These are phyloP conservation scores for Tulasnella sp. DNA, from an alignment of 768 basidiomycete species.

Conservation along the genomic window DNA sequence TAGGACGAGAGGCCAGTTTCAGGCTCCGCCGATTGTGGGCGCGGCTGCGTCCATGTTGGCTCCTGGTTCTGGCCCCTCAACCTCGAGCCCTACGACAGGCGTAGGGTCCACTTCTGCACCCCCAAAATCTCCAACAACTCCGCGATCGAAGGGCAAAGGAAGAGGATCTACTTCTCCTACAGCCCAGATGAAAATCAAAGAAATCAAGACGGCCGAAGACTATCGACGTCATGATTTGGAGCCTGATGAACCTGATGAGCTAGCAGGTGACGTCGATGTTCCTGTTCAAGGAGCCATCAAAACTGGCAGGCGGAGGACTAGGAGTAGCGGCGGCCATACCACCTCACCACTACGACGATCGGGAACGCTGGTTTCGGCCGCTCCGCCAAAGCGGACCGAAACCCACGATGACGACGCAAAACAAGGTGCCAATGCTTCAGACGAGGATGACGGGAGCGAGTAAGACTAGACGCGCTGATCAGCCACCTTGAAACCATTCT, in stretches of 20 bases:
- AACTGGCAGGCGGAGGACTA: background rate
- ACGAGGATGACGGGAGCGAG: background rate
- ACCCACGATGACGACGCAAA: background rate
- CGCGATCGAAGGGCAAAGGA: background rate
- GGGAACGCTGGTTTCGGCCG: background rate
- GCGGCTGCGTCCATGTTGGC: constrained; percentile 4
- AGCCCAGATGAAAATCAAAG: background rate
- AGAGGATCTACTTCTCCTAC: background rate
- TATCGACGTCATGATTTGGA: background rate
- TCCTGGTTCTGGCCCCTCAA: background rate
- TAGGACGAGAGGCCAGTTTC: constrained; percentile 5
- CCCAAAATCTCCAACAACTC: background rate
- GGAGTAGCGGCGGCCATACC: background rate
- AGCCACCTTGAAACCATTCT: background rate
- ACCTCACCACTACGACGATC: background rate
- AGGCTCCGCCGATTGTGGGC: constrained; percentile 17
- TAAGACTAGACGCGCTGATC: background rate
- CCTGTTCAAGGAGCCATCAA: background rate
- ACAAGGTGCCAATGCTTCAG: background rate
- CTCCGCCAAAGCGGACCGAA: background rate
- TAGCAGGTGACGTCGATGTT: background rate
- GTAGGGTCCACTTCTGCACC: background rate
- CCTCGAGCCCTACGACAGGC: background rate
- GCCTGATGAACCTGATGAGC: background rate
- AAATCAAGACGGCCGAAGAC: background rate